These are phyloP conservation scores for Ramularia endophylla DNA, from an alignment of 2,329 filamentous ascomycete genomes.

Conservation along the genomic window DNA sequence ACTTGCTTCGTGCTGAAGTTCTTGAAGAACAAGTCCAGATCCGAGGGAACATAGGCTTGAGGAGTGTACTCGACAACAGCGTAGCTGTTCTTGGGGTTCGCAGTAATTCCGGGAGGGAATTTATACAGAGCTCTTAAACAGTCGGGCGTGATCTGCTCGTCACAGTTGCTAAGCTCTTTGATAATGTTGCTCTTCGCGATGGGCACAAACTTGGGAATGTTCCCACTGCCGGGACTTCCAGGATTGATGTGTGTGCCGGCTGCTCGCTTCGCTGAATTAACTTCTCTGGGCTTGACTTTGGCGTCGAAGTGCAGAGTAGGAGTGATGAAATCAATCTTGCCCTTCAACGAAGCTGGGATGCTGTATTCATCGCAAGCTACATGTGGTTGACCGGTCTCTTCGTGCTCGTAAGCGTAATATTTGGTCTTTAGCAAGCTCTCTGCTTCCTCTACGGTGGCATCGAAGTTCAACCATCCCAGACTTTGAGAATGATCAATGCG, in stretches of 20 bases:
- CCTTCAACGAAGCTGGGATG: conserved; percentile 24
- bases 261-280: conserved; percentile 18
- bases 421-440: conserved; percentile 49
- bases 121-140: conserved; percentile 41
- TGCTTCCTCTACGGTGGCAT: conserved; percentile 49
- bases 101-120: conserved; percentile 32
- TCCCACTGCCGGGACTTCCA: conserved; percentile 5
- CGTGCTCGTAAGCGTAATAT: conserved; percentile 48
- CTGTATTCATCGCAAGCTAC: conserved; percentile 37
- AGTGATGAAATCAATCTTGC: conserved; percentile 34
- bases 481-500: conserved; percentile 47
- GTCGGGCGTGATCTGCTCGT: conserved; percentile 51
- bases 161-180: conserved; percentile 40
- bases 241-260: conserved; percentile 9
- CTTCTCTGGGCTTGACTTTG: conserved; percentile 23
- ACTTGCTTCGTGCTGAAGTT: conserved; percentile 30
- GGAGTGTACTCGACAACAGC: conserved; percentile 50
- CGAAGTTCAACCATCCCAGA: conserved; percentile 52
- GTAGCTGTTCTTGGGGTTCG: conserved; percentile 43
- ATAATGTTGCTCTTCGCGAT: conserved; percentile 18
- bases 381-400: conserved; percentile 28
- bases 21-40: conserved; percentile 33
- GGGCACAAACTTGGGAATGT: conserved; percentile 11
- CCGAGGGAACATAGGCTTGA: conserved; percentile 43
- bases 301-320: conserved; percentile 39